Evolutionary conservation across 2,329 filamentous ascomycete genomes (phyloP), one percentile per base, ranked within the genome.

Genomic region (Ophiocordyceps polyrhachis-furcata): DNA sequence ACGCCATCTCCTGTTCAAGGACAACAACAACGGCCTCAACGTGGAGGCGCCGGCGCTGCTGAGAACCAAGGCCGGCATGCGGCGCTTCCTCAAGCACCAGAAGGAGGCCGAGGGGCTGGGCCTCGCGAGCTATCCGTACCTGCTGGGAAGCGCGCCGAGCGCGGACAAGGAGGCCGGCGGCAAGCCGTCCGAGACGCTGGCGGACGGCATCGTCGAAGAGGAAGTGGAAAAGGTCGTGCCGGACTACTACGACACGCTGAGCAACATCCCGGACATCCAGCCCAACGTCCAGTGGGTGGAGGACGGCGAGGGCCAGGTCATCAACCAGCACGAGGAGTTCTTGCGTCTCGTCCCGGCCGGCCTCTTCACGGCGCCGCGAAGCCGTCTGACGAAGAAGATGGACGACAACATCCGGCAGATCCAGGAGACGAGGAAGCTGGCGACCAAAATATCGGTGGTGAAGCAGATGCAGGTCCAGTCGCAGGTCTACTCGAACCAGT

Each of bases 381-480:
- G 87, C 58, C 74, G 73, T 44, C 64, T 98, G 32, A 71, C 82
- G 1, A 77, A 76, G 53, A 89, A 81, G 58, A 81, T 98, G 62
- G 85, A 95, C 53, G 76, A 79, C 45, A 98, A 98, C 54, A 85
- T 96, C 62, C 77, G 78, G 48, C 88, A 95, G 58, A 88, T 98
- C 72, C 91, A 98, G 60, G 89, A 96, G 56, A 98, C 91, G 1
- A 75, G 91, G 52, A 96, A 95, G 58, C 74, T 98, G 28, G 93
- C 87, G 55, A 87, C 87, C 12, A 98, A 96, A 64, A 94, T 98
- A 58, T 81, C 85, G 43, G 86, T 98, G 49, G 91, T 98, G 59
- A 98, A 96, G 67, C 91, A 98, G 65, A 98, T 98, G 91, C 91
- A 98, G 64, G 77, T 96, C 45, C 91, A 98, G 61, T 85, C 87